These are phyloP conservation scores for Cucurbita argyrosperma DNA, from an alignment of 306 rosid species.

Conservation along the genomic window DNA sequence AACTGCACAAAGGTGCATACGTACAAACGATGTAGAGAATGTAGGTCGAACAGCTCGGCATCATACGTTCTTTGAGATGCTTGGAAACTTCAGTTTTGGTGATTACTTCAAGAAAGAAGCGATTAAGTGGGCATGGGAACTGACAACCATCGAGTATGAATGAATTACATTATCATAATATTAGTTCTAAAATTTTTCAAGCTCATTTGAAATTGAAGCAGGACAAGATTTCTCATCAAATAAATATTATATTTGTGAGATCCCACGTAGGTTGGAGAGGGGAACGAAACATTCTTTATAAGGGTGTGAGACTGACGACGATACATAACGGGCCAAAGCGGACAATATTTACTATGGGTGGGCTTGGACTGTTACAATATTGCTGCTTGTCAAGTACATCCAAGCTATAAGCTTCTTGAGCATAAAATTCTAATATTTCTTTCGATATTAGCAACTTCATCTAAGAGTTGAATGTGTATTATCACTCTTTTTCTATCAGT, in stretches of 20 bases:
- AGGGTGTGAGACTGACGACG: too few species aligned
- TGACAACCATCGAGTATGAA: constrained; percentile 67
- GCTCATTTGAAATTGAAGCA: neutral
- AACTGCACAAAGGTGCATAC: constrained; percentile 81
- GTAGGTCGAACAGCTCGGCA: constrained; percentile 81
- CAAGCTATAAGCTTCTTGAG: neutral
- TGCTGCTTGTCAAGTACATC: neutral
- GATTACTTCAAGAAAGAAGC: constrained; percentile 94
- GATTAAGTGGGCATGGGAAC: constrained; percentile 91
- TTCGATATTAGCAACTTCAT: neutral
- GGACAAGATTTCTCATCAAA: neutral
- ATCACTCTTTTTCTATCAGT: neutral
- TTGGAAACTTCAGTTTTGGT: constrained; percentile 94
- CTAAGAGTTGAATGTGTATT: neutral
- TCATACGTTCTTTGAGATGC: constrained; percentile 95
- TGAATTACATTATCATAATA: neutral
- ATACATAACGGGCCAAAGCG: too few species aligned
- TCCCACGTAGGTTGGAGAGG: too few species aligned
- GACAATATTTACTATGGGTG: too few species aligned
- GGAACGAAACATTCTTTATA: too few species aligned
- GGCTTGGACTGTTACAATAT: neutral
- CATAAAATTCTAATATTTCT: neutral
- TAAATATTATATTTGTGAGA: neutral
- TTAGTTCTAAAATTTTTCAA: neutral
- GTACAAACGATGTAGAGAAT: constrained; percentile 78